Conservation (phyloP, 495 filamentous ascomycete genomes). For the Penicillium atrosanguineum region DNA sequence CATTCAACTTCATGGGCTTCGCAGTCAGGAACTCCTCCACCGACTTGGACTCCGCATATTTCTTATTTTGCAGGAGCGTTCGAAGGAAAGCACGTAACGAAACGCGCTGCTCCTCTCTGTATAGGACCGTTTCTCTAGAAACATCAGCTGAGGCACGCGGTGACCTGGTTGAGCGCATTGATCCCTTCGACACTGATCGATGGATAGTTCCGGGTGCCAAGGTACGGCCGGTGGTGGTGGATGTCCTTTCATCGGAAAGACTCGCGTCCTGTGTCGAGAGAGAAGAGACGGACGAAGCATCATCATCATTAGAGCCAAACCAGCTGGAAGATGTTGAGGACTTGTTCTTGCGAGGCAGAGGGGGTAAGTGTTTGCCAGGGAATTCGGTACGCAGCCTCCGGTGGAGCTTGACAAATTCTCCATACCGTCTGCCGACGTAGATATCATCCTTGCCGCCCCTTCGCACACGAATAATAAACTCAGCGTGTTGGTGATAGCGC, state of each 20-base stretch:
- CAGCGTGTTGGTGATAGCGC: slow-evolving; percentile 87
- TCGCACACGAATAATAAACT: slow-evolving; percentile 86
- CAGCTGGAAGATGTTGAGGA: slow-evolving; percentile 60
- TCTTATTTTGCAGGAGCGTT: slow-evolving; percentile 76
- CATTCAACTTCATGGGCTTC: slow-evolving; percentile 65
- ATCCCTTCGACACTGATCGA: slow-evolving; percentile 39
- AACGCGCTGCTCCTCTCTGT: slow-evolving; percentile 86
- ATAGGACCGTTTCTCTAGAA: slow-evolving; percentile 56
- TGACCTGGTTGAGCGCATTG: slow-evolving; percentile 39
- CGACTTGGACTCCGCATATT: slow-evolving; percentile 75
- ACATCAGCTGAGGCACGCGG: slow-evolving; percentile 49
- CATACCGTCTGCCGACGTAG: slow-evolving; percentile 82
- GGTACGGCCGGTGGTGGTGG: slow-evolving; percentile 22
- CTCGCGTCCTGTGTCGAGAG: slow-evolving; percentile 58
- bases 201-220: slow-evolving; percentile 25
- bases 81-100: slow-evolving; percentile 88
- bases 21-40: slow-evolving; percentile 77
- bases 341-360: slow-evolving; percentile 89
- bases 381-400: slow-evolving; percentile 78
- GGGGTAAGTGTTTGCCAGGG: slow-evolving; percentile 84
- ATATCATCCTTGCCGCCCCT: slow-evolving; percentile 65
- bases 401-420: slow-evolving; percentile 79
- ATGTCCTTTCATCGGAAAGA: slow-evolving; percentile 33
- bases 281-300: slow-evolving; percentile 76
- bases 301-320: slow-evolving; percentile 57